Base-by-base conservation (phyloP, 805 yeast genomes). In the Yarrowia sp. region DNA sequence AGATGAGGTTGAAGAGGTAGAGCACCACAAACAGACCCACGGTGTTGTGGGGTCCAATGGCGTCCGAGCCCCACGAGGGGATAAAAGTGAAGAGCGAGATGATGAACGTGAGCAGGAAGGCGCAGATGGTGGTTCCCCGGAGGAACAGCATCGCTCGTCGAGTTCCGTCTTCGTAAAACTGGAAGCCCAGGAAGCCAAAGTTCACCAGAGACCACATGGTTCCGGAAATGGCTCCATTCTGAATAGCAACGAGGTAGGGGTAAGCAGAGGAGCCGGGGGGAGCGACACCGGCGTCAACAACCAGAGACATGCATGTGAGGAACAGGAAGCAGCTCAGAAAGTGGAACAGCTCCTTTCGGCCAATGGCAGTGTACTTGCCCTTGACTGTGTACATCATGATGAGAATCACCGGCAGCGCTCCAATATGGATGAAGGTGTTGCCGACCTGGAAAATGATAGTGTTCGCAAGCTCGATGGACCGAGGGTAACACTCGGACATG, bases 161-260 rank as follows among this genome's bases (percentile, higher is more conserved):
- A 1, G 97, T 89, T 19, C 98, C 98, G 77, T 94, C 99, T 77
- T 93, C 98, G 96, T 97, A 95, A 43, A 93, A 79, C 77, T 92
- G 95, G 77, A 92, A 92, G 19, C 94, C 93, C 19, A 92, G 78
- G 5, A 95, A 75, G 4, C 98, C 97, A 70, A 89, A 88, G 67
- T 86, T 81, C 75, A 90, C 79, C 67, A 94, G 77, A 49, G 89
- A 79, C 82, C 88, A 82, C 75, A 97, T 90, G 42, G 88, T 83
- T 0, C 90, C 88, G 12, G 92, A 87, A 0, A 89, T 83, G 19
- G 91, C 74, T 0, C 94, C 97, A 26, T 89, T 76, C 77, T 94
- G 98, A 8, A 88, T 82, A 14, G 95, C 87, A 5, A 91, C 97
- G 76, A 93, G 90, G 77, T 89, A 92, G 0, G 91, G 89, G 75